phyloP scores from a whole-genome alignment of 139 green algal species.

The Haematococcus sp. region DNA sequence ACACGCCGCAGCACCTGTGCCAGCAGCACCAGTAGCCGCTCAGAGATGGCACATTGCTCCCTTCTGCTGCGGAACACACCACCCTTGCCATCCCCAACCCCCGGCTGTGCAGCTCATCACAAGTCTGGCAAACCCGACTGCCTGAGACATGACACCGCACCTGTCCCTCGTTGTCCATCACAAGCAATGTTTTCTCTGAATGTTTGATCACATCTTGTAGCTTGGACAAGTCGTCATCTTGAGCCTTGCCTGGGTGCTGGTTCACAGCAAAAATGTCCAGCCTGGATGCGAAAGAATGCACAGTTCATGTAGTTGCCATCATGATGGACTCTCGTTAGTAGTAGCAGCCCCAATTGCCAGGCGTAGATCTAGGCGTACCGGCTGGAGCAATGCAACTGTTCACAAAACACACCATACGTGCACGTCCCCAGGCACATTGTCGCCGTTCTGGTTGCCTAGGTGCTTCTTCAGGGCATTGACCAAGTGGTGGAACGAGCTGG shows the following conservation, averaged over 20 bases:
- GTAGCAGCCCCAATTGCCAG: no score
- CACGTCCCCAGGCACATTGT: background rate
- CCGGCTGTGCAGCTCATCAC: no score
- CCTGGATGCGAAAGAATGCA: background rate
- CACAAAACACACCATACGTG: background rate
- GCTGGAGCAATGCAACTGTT: no score
- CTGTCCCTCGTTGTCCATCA: conserved; percentile 6
- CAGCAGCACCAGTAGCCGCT: background rate
- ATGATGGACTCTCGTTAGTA: no score
- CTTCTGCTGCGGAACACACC: background rate
- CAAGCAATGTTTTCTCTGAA: conserved; percentile 12
- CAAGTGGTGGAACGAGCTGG: conserved; percentile 9
- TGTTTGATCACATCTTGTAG: conserved; percentile 22
- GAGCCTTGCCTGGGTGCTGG: conserved; percentile 22
- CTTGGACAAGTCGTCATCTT: conserved; percentile 22
- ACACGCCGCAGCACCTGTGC: conserved; percentile 15
- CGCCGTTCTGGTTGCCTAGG: background rate
- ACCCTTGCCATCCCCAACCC: no score
- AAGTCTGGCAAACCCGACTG: background rate
- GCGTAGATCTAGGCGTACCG: no score
- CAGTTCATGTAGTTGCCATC: no score
- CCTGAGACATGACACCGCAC: background rate
- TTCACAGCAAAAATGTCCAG: conserved; percentile 29
- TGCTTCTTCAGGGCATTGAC: conserved; percentile 6
- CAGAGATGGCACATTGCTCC: background rate